phyloP scores from a whole-genome alignment of 179 eudicot species.

The Heliamphora pulchella region DNA sequence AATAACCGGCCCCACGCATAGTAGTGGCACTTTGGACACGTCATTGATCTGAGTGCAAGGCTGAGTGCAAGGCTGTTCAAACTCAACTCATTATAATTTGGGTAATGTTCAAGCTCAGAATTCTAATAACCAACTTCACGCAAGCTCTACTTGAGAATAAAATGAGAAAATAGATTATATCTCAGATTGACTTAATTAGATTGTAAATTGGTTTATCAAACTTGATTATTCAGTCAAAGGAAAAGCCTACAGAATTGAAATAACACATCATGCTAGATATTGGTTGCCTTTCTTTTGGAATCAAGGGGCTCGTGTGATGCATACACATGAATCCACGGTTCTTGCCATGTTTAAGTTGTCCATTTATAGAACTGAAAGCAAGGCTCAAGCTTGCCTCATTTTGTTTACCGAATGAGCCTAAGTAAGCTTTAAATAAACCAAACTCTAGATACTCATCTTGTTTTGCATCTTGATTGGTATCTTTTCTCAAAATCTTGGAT shows the following conservation, averaged over 20 bases:
- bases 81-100: not conserved
- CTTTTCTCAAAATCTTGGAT: not conserved
- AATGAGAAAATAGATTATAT: not conserved
- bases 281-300: not conserved
- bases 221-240: not conserved
- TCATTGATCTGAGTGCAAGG: not conserved
- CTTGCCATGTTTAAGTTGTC: not conserved
- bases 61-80: not conserved
- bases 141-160: not conserved
- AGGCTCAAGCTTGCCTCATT: not conserved
- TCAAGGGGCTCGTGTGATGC: too few relatives aligned
- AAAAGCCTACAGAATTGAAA: not conserved
- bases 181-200: not conserved
- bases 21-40: not conserved
- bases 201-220: not conserved
- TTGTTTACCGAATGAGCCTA: not conserved
- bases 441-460: not conserved
- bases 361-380: not conserved
- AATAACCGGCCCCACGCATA: not conserved
- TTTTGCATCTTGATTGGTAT: not conserved
- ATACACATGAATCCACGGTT: not conserved
- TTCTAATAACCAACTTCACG: not conserved
- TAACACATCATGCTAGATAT: not conserved
- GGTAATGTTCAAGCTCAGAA: not conserved
- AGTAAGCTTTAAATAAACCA: not conserved